Percentiles rank a stretch among this genome's conserved stretches.
These are phyloP conservation scores for Fusarium acutatum DNA, from an alignment of 2,329 filamentous ascomycete genomes.

Conservation along the genomic window DNA sequence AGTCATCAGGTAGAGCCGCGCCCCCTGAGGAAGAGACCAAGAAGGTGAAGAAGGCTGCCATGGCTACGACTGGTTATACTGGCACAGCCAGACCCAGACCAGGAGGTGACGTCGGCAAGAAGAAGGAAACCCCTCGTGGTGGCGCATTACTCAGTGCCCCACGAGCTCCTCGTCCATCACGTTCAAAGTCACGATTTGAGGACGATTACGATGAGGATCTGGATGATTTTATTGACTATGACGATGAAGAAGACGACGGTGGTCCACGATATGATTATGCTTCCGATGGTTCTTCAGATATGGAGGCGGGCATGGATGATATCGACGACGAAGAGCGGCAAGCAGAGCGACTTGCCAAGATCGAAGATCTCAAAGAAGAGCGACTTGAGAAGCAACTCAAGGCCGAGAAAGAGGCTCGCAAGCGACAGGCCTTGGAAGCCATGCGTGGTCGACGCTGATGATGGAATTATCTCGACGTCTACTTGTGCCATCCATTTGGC, in stretches of 20 bases:
- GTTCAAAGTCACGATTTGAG: slow-evolving; percentile 54
- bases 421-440: slow-evolving; percentile 52
- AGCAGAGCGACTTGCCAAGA: slow-evolving; percentile 69
- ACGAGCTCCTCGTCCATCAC: slow-evolving; percentile 38
- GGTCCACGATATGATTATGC: slow-evolving; percentile 62
- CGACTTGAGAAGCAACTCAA: slow-evolving; percentile 69
- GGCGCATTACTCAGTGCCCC: slow-evolving; percentile 52
- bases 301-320: slow-evolving; percentile 80
- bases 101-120: slow-evolving; percentile 44
- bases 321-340: slow-evolving; percentile 75
- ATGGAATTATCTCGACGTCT: not conserved
- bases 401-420: slow-evolving; percentile 68
- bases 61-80: slow-evolving; percentile 71
- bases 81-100: slow-evolving; percentile 70
- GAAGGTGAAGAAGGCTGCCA: slow-evolving; percentile 68
- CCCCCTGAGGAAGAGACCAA: slow-evolving; percentile 53
- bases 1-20: slow-evolving; percentile 25
- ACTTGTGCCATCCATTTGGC: not conserved
- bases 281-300: slow-evolving; percentile 76
- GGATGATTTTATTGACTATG: slow-evolving; percentile 70
- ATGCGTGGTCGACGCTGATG: slow-evolving; percentile 45
- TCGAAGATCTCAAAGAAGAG: slow-evolving; percentile 73
- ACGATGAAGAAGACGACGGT: slow-evolving; percentile 61
- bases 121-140: slow-evolving; percentile 48
- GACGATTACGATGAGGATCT: slow-evolving; percentile 71